Evolutionary conservation across 176 grass and related monocot species (phyloP), one percentile per base, ranked within the genome.

Genomic region (Olyra latifolia): DNA sequence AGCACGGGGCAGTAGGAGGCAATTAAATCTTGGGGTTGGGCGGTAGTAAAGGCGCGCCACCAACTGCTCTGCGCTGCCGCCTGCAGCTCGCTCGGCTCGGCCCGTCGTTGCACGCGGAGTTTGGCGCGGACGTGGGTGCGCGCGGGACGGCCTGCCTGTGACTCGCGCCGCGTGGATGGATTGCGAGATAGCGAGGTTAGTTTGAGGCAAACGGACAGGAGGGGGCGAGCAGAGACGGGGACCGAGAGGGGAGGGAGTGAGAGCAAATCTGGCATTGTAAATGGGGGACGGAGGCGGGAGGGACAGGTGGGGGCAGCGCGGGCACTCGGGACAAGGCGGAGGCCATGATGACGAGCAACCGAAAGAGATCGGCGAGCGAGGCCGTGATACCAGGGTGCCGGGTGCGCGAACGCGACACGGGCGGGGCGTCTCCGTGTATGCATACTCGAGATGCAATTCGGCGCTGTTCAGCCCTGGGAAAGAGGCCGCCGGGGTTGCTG

Each of bases 1-100:
- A 14, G 57, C 0, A 32, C 38, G 44, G 4, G n/a, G 43, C 17
- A 12, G 58, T 48, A 71, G 60, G 76, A 29, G 64, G 47, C 47
- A 71, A 85, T 85, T 85, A 89, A 89, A 76, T 11, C 23, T 16
- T 54, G 69, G 44, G 69, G 62, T 44, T 74, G 61, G 86, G 65
- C 64, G 47, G 71, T 0, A 82, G 82, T 89, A 86, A 89, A 66
- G 88, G 67, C 88, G 58, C 57, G 2, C 72, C 83, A 89, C 77
- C 88, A 76, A 81, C 62, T 6, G 39, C 19, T 56, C 2, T 17
- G 62, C 23, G 74, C 29, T 48, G 9, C 6, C 13, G 23, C 62
- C 16, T 7, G 52, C 48, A 40, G 53, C 20, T 61, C 20, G 28
- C 58, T 57, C 24, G 59, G 59, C n/a, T 14, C 35, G 66, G 69